Base-by-base conservation (phyloP, 129 eudicot genomes). In the Escallonia rubra region DNA sequence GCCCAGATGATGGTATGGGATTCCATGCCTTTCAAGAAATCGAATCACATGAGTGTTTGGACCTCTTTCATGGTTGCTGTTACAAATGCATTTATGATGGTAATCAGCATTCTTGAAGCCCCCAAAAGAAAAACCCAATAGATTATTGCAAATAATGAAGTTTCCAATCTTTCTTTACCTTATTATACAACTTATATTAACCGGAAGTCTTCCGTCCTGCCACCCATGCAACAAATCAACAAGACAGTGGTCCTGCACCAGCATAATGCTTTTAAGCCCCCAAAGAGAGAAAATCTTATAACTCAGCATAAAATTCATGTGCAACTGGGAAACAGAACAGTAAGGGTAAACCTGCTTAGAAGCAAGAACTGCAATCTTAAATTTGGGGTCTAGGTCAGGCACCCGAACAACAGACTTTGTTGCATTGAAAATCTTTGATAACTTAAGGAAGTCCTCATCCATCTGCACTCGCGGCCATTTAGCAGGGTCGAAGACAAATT, bases 171-270 rank as follows among this genome's bases (percentile, higher is more conserved):
- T 11, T n/a, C 8, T 80, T 74, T 66, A 88, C 98, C 98, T 88
- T 72, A 92, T 92, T 57, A 92, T 84, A 42, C 81, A 72, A 49
- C 81, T 83, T 61, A 93, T 80, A 51, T 86, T 75, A 67, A 93
- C 86, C 3, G 98, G 98, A 79, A 93, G 86, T 77, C 64, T 84
- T 51, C 88, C 81, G 67, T 93, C 96, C 87, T 93, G 98, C 96
- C 96, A 93, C 7, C 84, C 86, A 74, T 81, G 96, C 84, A 93
- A 72, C 76, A 93, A 61, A 72, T 93, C 96, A 72, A 93, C 95
- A 68, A 93, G 98, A 70, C 97, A 91, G 73, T 91, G 97, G 70
- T 91, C 96, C 97, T 91, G 68, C 55, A 70, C 70, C 55, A 82
- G 67, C 52, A 70, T 41, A 41, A 48, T 50, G 59, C 46, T 23